These are phyloP conservation scores for Heritiera littoralis DNA, from an alignment of 345 rosid genomes.

Conservation along the genomic window DNA sequence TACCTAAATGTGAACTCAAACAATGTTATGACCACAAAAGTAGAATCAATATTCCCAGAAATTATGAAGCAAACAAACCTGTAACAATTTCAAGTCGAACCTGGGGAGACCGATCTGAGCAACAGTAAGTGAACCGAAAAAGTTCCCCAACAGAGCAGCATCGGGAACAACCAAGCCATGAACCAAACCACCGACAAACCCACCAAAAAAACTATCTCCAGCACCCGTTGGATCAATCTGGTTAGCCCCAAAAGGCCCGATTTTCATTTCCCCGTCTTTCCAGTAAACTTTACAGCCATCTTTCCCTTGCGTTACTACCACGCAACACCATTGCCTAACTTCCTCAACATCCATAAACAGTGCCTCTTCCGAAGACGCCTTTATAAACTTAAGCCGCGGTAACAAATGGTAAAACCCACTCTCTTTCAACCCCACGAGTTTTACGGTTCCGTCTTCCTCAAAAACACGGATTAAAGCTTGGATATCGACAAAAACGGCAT, in stretches of 20 bases:
- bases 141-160: conserved; percentile 89
- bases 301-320: conserved; percentile 86
- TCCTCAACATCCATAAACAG: conserved; percentile 75
- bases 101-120: conserved; percentile 84
- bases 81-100: conserved; percentile 59
- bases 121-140: conserved; percentile 88
- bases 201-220: conserved; percentile 90
- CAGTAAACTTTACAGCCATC: conserved; percentile 69
- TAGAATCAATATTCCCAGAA: neutral
- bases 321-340: conserved; percentile 71
- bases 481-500: conserved; percentile 71
- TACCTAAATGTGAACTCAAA: neutral
- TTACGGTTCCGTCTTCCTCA: conserved; percentile 65
- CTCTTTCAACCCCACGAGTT: conserved; percentile 54
- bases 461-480: conserved; percentile 84
- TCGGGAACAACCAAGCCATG: conserved; percentile 76
- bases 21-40: neutral
- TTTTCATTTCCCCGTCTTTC: conserved; percentile 52
- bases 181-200: conserved; percentile 75
- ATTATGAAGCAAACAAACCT: conserved; percentile 46
- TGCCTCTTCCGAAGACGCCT: conserved; percentile 91
- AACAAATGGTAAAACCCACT: conserved; percentile 68
- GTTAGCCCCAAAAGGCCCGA: conserved; percentile 64
- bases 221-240: conserved; percentile 99
- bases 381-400: conserved; percentile 63